Conservation (phyloP, 441 rosid genomes). For the Sinapis alba region DNA sequence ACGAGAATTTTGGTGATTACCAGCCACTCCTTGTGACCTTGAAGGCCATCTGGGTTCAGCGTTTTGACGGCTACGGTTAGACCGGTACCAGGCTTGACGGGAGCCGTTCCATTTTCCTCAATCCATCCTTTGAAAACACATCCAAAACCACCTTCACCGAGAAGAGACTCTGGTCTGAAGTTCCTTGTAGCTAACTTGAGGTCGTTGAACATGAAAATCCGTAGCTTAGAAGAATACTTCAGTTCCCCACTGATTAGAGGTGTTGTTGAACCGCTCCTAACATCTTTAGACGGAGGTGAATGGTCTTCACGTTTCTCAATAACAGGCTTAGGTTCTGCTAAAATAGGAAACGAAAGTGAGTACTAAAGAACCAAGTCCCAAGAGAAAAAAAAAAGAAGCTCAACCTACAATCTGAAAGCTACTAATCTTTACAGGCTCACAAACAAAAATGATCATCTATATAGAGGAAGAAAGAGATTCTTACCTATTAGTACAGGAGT, state of each 20-base stretch:
- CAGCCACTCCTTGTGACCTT: constrained; percentile 76
- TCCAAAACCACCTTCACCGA: constrained; percentile 70
- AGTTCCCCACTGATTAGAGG: constrained; percentile 58
- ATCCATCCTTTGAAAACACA: constrained; percentile 73
- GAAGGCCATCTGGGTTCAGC: constrained; percentile 63
- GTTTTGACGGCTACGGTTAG: constrained; percentile 69
- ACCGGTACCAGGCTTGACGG: constrained; percentile 68
- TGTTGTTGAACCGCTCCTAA: constrained; percentile 51
- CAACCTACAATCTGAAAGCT: constrained; percentile 18
- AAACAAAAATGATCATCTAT: background rate
- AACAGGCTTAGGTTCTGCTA: constrained; percentile 56
- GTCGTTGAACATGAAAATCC: constrained; percentile 56
- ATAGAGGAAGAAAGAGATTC: constrained; percentile 1
- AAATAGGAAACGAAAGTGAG: constrained; percentile 18
- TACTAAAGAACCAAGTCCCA: background rate
- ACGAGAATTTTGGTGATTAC: constrained; percentile 38
- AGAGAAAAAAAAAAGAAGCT: no score
- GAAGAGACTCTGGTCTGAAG: constrained; percentile 72
- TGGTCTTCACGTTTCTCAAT: constrained; percentile 55
- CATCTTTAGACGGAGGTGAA: constrained; percentile 55
- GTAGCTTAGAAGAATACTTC: constrained; percentile 57
- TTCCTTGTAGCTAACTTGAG: constrained; percentile 64
- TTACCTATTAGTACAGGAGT: constrained; percentile 46
- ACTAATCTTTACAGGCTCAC: constrained; percentile 7
- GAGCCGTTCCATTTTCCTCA: constrained; percentile 73